Evolutionary conservation across 31 red algal genomes (phyloP).

Genomic region (Pterothamnion heteromorphum): DNA sequence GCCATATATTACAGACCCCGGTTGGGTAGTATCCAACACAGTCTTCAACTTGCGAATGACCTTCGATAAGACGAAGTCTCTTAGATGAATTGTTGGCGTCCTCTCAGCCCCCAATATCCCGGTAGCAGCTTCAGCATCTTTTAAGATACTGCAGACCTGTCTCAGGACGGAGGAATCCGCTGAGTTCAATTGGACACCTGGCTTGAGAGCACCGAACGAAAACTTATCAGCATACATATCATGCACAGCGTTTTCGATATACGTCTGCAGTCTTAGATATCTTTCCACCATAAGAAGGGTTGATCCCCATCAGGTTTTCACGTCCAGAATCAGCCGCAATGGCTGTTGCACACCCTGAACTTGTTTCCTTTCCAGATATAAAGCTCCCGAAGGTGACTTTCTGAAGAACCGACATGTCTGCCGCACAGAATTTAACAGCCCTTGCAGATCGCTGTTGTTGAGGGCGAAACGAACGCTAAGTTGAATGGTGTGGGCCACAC

Average conservation of each 20-base stretch:
- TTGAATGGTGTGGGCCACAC: neutral
- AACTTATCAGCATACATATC: constrained; percentile 8
- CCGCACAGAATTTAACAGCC: constrained; percentile 6
- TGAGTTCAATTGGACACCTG: neutral
- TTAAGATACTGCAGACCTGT: constrained; percentile 28
- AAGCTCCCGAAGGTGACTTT: constrained; percentile 27
- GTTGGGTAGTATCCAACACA: neutral
- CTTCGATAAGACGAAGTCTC: constrained; percentile 6
- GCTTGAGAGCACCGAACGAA: neutral
- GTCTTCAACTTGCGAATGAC: constrained; percentile 15
- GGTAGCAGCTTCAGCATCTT: constrained; percentile 21
- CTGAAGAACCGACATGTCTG: neutral
- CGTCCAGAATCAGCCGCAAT: neutral
- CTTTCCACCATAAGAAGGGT: constrained; percentile 2
- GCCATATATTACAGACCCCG: constrained; percentile 10
- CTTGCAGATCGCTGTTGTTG: neutral
- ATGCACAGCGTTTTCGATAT: neutral
- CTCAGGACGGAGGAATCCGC: neutral
- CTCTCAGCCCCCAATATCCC: neutral
- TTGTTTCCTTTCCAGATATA: neutral
- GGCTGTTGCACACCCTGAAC: constrained; percentile 11
- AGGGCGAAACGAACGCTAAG: neutral
- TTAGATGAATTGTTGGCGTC: constrained; percentile 16
- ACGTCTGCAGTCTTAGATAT: constrained; percentile 23
- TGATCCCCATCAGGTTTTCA: neutral